Evolutionary conservation across 306 rosid species (phyloP), one percentile per base, ranked within the genome.

Genomic region (Mucuna pruriens): DNA sequence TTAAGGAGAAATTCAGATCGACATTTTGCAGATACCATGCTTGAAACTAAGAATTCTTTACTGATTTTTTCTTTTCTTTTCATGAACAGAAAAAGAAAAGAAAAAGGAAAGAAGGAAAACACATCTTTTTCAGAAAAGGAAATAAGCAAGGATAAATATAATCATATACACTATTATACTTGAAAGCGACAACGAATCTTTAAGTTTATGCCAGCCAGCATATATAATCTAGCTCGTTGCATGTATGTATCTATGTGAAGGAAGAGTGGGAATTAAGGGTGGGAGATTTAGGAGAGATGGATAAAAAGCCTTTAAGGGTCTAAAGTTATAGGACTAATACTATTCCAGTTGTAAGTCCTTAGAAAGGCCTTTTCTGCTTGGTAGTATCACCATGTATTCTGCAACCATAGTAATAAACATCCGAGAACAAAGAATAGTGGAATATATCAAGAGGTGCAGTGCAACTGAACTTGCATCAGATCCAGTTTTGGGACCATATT

Each of bases 1-100:
- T 84, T 74, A 70, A 54, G 89, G 82, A 65, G 73, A 63, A 42
- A 80, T 17, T 82, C 78, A 71, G 86, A 49, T 69, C 80, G 76
- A 76, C 25, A 51, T 75, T 51, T 70, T 33, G 61, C 42, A 45
- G 73, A 38, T 8, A 70, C 69, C 55, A 36, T 51, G 7, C 60
- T 75, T 57, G 40, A 70, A 45, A 58, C 60, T 67, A 71, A 26
- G 15, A 69, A 26, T 20, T 75, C 54, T 82, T 82, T 46, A 12
- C 23, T 61, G 19, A 55, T 45, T 52, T 62, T 38, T 60, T 55
- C 25, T 29, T 13, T 4, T 60, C 8, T 9, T 29, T 25, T 63
- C 44, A 54, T 62, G 74, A 58, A 62, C 73, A 31, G 48, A 69
- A 40, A 58, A 63, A 38, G 10, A 2, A 16, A 66, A 16, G 65